Evolutionary conservation across 768 basidiomycete species (phyloP), one percentile per base, ranked within the genome.

Genomic region (Suillus subaureus): DNA sequence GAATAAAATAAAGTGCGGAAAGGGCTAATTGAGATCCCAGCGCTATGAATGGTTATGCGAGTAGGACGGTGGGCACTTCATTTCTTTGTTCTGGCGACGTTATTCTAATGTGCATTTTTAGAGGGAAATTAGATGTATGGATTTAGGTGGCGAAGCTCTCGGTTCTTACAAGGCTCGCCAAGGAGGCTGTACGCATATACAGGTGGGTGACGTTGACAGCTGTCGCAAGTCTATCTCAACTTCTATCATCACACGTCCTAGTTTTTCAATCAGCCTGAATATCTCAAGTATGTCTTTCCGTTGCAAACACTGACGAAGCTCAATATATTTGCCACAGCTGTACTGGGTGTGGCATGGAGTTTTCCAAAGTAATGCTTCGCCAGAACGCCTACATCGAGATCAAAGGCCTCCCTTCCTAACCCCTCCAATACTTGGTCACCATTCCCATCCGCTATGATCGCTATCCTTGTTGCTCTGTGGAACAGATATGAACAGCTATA

Each of bases 81-180:
- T 39, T 26, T 56, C 49, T 43, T 55, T 56, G 47, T 51, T 61
- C 7, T 28, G 45, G 51, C 52, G 33, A 33, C 45, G 35, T 37
- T 39, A 40, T 47, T 55, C 65, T 71, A 63, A 72, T 63, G 43
- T 66, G 55, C 49, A 54, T 60, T 26, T 61, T 15, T 68, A 80
- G 79, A 75, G 79, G 69, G 80, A 81, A 69, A 81, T 81, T 55
- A 74, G 81, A 61, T 81, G 80, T 62, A 81, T 81, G 81, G 80
- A 81, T 70, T 69, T 81, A 45, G 80, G 78, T 16, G 72, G 62
- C n/a, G 79, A 80, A 56, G 79, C 79, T 13, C 71, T 80, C 1
- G 79, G 79, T 63, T 70, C 79, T 54, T 81, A 80, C 75, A 81
- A 80, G 64, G 78, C 78, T 63, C 74, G 67, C 55, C 80, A 79